Evolutionary conservation across 805 yeast species (phyloP), one percentile per base, ranked within the genome.

Genomic region (Pichia kluyveri): DNA sequence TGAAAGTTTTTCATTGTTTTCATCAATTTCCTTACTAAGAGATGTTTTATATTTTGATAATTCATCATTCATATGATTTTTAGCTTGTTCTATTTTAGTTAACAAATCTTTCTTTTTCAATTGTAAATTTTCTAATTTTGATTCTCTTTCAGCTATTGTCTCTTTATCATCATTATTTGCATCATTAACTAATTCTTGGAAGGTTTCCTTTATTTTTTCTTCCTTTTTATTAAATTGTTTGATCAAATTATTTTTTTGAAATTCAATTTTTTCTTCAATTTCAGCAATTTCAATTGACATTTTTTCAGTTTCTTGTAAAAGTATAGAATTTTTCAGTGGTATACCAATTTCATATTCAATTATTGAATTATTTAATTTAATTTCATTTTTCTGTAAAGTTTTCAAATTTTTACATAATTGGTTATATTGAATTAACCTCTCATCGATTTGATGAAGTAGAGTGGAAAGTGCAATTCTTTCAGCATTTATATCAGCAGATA

Each of bases 171-270:
- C 63, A 27, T 58, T 62, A 46, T 60, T 62, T 10, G 62, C 61
- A 23, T 65, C 72, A 23, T 59, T 42, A 53, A 61, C 44, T 58
- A 60, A 36, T 15, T 53, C 52, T 17, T 50, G 45, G 17, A 55
- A 52, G 5, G 56, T 56, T 0, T 15, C 18, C 34, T 56, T 58
- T 10, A 60, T 54, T 48, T 54, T 59, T 38, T 39, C 28, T 9
- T 60, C 44, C 32, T 56, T 55, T 32, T 52, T 50, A 27, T 49
- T 51, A 40, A 51, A 54, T 2, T 49, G 41, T 6, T 50, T 48
- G 2, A 53, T 48, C 26, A 55, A 48, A 55, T 65, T 65, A 57
- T 62, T 57, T 66, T 68, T 63, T 68, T 57, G 56, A 61, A 57
- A 30, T 57, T 66, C 49, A 55, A 54, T 32, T 61, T 69, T 42